Evolutionary conservation across 352 stramenopile genomes (phyloP).

Genomic region (Phytopythium boreale): DNA sequence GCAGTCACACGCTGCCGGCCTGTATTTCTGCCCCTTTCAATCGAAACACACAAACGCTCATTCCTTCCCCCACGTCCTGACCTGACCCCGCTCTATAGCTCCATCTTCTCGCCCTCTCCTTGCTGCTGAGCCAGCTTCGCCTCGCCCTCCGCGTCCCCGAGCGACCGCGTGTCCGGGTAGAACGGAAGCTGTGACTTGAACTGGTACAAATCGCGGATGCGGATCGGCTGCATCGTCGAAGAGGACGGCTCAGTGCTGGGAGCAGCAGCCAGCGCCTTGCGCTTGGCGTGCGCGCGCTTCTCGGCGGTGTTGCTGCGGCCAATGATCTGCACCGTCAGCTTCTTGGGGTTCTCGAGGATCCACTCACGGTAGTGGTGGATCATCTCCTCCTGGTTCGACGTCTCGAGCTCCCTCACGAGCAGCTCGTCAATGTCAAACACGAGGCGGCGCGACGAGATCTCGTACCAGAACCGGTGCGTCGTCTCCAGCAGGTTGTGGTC

Average conservation of each 20-base stretch:
- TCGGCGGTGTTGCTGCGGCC: conserved; percentile 42
- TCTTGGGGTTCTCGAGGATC: conserved; percentile 62
- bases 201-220: conserved; percentile 53
- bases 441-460: conserved; percentile 70
- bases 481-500: conserved; percentile 81
- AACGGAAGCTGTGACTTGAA: conserved; percentile 59
- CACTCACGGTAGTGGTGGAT: conserved; percentile 54
- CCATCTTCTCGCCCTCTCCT: conserved; percentile 18
- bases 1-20: background rate
- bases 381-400: conserved; percentile 64
- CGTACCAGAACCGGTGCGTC: conserved; percentile 77
- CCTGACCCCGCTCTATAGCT: too few species aligned
- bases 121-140: conserved; percentile 11
- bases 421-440: conserved; percentile 72
- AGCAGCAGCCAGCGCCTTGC: conserved; percentile 15
- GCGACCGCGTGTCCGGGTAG: conserved; percentile 31
- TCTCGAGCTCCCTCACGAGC: conserved; percentile 70
- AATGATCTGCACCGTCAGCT: conserved; percentile 66
- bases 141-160: conserved; percentile 16
- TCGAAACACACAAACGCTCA: background rate
- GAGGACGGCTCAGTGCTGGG: background rate
- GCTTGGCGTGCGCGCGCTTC: conserved; percentile 28
- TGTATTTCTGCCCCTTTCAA: background rate
- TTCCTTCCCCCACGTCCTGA: background rate
- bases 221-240: conserved; percentile 24